phyloP scores from a whole-genome alignment of 176 grass and related monocot genomes.

The Oryza rufipogon region DNA sequence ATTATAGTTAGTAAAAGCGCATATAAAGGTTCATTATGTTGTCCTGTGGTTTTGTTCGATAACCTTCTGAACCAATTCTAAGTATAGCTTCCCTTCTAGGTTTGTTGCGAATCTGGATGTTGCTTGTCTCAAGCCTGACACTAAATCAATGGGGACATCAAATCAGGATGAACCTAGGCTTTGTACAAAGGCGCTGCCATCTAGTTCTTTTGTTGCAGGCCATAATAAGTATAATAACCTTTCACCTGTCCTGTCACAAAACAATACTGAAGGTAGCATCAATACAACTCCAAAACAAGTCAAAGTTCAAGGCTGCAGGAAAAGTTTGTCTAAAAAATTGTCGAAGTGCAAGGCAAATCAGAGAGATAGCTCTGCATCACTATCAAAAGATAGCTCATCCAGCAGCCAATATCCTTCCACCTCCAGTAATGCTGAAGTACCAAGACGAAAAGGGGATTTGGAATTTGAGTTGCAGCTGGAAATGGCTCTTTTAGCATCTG shows the following conservation, averaged over 20 bases:
- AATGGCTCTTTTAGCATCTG: conserved; percentile 92
- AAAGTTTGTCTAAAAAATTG: conserved; percentile 51
- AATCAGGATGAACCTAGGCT: conserved; percentile 67
- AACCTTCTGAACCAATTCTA: conserved; percentile 18
- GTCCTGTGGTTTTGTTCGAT: conserved; percentile 24
- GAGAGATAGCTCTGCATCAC: conserved; percentile 29
- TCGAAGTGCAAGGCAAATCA: conserved; percentile 43
- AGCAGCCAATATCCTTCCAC: conserved; percentile 30
- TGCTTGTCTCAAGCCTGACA: conserved; percentile 67
- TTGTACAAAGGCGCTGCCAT: conserved; percentile 62
- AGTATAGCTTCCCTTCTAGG: conserved; percentile 51
- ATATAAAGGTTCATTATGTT: conserved; percentile 6
- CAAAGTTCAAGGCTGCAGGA: conserved; percentile 43
- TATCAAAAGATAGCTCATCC: conserved; percentile 39
- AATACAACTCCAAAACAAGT: conserved; percentile 28
- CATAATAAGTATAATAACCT: conserved; percentile 34
- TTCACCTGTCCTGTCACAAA: conserved; percentile 28
- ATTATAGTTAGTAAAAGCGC: background rate
- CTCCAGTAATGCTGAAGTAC: conserved; percentile 50
- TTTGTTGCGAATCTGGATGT: conserved; percentile 87
- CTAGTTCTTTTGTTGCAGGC: conserved; percentile 40
- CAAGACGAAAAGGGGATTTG: conserved; percentile 78
- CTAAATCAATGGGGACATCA: conserved; percentile 41
- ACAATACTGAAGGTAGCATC: conserved; percentile 44
- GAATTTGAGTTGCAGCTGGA: conserved; percentile 90